Evolutionary conservation across 345 rosid genomes (phyloP).

Genomic region (Trapa bicornis): DNA sequence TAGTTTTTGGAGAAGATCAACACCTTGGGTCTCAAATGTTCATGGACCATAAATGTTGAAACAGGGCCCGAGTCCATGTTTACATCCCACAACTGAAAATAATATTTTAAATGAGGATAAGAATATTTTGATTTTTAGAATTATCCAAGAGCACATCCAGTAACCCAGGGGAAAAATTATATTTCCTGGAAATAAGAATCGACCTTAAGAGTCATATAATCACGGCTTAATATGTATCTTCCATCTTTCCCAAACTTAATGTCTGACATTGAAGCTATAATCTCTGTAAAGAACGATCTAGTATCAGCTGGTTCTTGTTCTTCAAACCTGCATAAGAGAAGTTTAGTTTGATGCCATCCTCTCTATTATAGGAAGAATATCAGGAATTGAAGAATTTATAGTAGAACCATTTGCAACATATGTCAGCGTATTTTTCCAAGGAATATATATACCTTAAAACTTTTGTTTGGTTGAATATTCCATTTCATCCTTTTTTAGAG

Average conservation of each 20-base stretch:
- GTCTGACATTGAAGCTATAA: slow-evolving; percentile 97
- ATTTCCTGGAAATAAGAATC: background rate
- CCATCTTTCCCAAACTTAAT: slow-evolving; percentile 85
- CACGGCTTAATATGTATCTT: slow-evolving; percentile 89
- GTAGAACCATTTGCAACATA: background rate
- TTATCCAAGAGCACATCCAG: background rate
- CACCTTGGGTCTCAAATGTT: slow-evolving; percentile 73
- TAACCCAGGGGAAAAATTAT: background rate
- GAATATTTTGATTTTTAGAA: background rate
- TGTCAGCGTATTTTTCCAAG: background rate
- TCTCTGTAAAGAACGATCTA: slow-evolving; percentile 96
- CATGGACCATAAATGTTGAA: slow-evolving; percentile 70
- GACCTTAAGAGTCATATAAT: slow-evolving; percentile 99
- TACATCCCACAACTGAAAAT: slow-evolving; percentile 54
- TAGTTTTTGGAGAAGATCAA: slow-evolving; percentile 3
- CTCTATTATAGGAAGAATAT: background rate
- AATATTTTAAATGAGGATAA: background rate
- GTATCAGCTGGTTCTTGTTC: slow-evolving; percentile 85
- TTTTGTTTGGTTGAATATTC: no score
- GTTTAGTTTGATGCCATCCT: background rate
- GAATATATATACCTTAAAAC: no score
- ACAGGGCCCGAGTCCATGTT: slow-evolving; percentile 96
- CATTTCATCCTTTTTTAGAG: no score
- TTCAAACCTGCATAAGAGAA: slow-evolving; percentile 55
- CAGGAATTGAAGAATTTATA: background rate